Conservation (phyloP, 306 rosid genomes). For the Quercus engelmannii region DNA sequence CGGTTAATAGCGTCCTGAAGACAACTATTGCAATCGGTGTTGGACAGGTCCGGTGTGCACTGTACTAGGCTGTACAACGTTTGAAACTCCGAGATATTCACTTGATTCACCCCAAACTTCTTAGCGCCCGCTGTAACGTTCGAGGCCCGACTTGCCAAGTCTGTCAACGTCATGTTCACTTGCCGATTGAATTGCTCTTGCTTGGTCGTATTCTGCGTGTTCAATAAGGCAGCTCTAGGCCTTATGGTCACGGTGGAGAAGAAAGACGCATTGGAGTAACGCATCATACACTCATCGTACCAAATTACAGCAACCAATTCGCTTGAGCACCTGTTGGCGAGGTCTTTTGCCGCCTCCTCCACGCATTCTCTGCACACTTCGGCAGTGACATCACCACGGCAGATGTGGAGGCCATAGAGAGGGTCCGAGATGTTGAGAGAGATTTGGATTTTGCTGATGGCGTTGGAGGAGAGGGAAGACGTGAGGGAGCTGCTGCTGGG, state of each 20-base stretch:
- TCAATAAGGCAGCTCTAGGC: too few species aligned
- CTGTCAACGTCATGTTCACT: neutral
- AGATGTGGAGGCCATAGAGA: constrained; percentile 19
- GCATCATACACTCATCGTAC: constrained; percentile 29
- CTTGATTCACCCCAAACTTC: constrained; percentile 1
- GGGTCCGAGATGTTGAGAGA: constrained; percentile 5
- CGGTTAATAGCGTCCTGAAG: neutral
- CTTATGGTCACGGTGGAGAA: too few species aligned
- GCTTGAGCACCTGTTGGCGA: neutral
- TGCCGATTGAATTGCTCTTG: neutral
- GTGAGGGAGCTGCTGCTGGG: neutral
- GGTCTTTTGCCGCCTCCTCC: neutral
- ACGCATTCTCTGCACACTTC: constrained; percentile 10
- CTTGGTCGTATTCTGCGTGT: neutral
- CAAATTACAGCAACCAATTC: constrained; percentile 11
- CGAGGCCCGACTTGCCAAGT: constrained; percentile 9
- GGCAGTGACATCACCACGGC: constrained; percentile 25
- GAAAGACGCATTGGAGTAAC: neutral
- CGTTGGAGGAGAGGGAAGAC: constrained; percentile 14
- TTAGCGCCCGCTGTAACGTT: neutral
- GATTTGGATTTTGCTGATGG: neutral
- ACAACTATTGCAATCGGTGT: constrained; percentile 6
- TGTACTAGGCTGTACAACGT: constrained; percentile 23
- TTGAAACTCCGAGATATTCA: neutral
- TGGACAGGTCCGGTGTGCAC: constrained; percentile 35